Percentiles rank a stretch among this genome's conserved stretches.
phyloP scores from a whole-genome alignment of 352 stramenopile species.

The Lagenidium giganteum region DNA sequence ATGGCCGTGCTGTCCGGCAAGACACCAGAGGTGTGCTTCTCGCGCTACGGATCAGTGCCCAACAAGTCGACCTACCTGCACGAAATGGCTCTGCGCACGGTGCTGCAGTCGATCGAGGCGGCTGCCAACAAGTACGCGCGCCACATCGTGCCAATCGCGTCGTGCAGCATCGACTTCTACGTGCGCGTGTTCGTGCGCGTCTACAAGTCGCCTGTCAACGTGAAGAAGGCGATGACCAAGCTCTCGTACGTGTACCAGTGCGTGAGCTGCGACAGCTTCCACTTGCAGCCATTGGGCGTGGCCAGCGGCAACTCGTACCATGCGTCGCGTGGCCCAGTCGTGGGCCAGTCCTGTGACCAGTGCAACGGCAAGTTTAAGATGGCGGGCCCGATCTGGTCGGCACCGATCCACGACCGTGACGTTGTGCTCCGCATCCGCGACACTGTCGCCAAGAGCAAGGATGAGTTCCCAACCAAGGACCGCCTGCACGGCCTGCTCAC shows the following conservation, averaged over 20 bases:
- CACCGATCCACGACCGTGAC: constrained; percentile 93
- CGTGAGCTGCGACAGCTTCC: constrained; percentile 97
- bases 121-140: constrained; percentile 94
- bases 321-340: constrained; percentile 65
- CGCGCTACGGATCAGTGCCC: constrained; percentile 74
- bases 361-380: constrained; percentile 87
- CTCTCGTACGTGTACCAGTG: constrained; percentile 89
- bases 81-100: constrained; percentile 85
- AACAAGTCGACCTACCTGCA: constrained; percentile 89
- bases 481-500: constrained; percentile 94
- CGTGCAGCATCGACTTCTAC: constrained; percentile 99
- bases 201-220: constrained; percentile 93
- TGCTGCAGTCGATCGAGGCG: constrained; percentile 95
- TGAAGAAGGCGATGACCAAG: constrained; percentile 92
- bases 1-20: constrained; percentile 93
- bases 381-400: constrained; percentile 96
- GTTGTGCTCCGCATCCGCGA: constrained; percentile 82
- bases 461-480: constrained; percentile 90
- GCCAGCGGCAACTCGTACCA: constrained; percentile 84
- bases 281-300: constrained; percentile 92
- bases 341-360: constrained; percentile 72
- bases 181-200: constrained; percentile 99
- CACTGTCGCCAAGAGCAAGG: constrained; percentile 66
- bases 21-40: constrained; percentile 88
- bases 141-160: constrained; percentile 96